A percentile compares a stretch with the other conserved stretches of the same genome.
Conservation (phyloP, 2,329 filamentous ascomycete genomes). For the Phyllachora maydis region DNA sequence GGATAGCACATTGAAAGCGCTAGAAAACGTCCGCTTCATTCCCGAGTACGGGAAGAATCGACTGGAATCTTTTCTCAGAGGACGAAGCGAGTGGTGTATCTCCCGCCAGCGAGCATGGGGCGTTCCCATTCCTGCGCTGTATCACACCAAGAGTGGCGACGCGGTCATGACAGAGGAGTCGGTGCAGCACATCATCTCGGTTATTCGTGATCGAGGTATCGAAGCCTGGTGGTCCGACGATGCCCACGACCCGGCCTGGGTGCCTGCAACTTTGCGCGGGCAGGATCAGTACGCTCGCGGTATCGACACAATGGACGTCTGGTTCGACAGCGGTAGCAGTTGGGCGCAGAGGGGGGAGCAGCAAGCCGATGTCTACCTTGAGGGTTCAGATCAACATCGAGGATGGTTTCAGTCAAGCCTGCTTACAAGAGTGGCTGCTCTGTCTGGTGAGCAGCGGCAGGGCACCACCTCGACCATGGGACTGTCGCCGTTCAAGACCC, state of each 20-base stretch:
- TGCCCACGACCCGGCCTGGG: conserved; percentile 56
- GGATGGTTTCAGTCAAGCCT: conserved; percentile 98
- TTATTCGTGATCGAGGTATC: conserved; percentile 59
- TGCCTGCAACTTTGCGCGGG: conserved; percentile 41
- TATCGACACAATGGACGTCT: conserved; percentile 95
- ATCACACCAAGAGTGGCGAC: conserved; percentile 46
- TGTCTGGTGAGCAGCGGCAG: conserved; percentile 17
- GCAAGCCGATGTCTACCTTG: conserved; percentile 72
- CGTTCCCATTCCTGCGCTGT: conserved; percentile 84
- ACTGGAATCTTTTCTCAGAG: conserved; percentile 68
- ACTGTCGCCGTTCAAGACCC: conserved; percentile 54
- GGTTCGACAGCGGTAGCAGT: conserved; percentile 95
- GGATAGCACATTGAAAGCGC: conserved; percentile 43
- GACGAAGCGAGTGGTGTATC: conserved; percentile 92
- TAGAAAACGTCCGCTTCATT: conserved; percentile 57
- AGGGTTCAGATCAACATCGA: conserved; percentile 88
- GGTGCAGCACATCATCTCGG: conserved; percentile 65
- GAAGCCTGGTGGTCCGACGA: conserved; percentile 89
- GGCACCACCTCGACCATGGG: conserved; percentile 12
- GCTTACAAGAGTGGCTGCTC: conserved; percentile 59
- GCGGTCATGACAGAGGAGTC: conserved; percentile 63
- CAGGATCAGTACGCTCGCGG: conserved; percentile 47
- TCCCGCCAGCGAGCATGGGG: conserved; percentile 93
- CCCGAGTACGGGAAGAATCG: conserved; percentile 54
- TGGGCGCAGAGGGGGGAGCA: conserved; percentile 41